phyloP scores from a whole-genome alignment of 495 filamentous ascomycete genomes.

The Tuber aestivum region DNA sequence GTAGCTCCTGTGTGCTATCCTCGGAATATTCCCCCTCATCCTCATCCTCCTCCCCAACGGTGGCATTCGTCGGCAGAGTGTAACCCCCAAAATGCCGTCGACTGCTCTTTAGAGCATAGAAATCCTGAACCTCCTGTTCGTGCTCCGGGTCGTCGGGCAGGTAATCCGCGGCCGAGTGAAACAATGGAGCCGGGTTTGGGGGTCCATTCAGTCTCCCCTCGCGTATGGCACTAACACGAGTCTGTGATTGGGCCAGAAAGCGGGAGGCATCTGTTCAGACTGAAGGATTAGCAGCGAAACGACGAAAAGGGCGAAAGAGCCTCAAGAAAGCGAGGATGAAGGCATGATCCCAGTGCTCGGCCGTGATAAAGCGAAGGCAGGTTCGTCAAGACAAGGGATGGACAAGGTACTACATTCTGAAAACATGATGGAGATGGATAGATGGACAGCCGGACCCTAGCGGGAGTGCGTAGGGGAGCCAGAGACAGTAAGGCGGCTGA shows the following conservation, averaged over 20 bases:
- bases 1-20: slow-evolving; percentile 40
- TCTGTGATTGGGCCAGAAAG: slow-evolving; percentile 96
- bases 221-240: slow-evolving; percentile 54
- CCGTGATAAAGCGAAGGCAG: slow-evolving; percentile 11
- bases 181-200: slow-evolving; percentile 57
- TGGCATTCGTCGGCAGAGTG: slow-evolving; percentile 50
- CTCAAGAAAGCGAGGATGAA: slow-evolving; percentile 1
- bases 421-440: slow-evolving; percentile 62
- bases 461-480: slow-evolving; percentile 22
- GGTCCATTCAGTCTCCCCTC: slow-evolving; percentile 36
- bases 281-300: slow-evolving; percentile 23
- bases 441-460: slow-evolving; percentile 34
- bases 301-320: not conserved
- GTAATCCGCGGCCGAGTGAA: slow-evolving; percentile 64
- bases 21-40: slow-evolving; percentile 42
- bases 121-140: slow-evolving; percentile 85
- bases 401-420: slow-evolving; percentile 76
- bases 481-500: slow-evolving; percentile 1
- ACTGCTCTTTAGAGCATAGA: slow-evolving; percentile 83
- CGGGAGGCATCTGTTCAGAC: slow-evolving; percentile 75
- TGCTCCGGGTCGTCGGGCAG: slow-evolving; percentile 67
- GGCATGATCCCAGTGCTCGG: not conserved
- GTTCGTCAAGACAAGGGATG: slow-evolving; percentile 25
- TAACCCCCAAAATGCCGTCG: slow-evolving; percentile 70
- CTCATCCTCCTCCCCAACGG: slow-evolving; percentile 53